Evolutionary conservation across 805 yeast genomes (phyloP), one percentile per base, ranked within the genome.

Genomic region (Zygoascus tannicola): DNA sequence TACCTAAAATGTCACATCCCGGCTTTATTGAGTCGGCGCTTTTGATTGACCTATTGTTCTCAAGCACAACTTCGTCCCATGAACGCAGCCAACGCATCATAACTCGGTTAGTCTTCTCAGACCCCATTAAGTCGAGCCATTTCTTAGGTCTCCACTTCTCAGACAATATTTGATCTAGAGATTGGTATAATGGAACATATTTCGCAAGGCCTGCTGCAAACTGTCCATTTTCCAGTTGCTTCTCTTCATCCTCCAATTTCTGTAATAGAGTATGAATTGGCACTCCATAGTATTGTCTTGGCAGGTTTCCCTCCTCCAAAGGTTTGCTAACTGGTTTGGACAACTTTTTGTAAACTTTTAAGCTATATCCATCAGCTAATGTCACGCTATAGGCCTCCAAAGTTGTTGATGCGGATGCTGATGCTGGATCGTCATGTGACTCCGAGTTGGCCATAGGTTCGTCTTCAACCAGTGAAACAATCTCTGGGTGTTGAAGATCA

Each of bases 71-170:
- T 16, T 72, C 68, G 3, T 78, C 71, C 92, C 92, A 82, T 43
- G 74, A 75, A 46, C 74, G 69, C 8, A 82, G 50, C 90, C 90
- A 83, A 30, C 69, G 64, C 30, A 82, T 56, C 22, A 81, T 69
- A 15, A 62, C 58, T 43, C 88, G 65, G 52, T 81, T 82, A 0
- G 77, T 68, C 35, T 70, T 63, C 51, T 82, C 90, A 48, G 81
- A 80, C 0, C 90, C 90, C 0, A 80, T 70, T 32, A 82, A 64
- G 49, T 82, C 86, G 26, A 80, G 53, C 62, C 80, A 81, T n/a
- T 59, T 64, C 33, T 59, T 61, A 0, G 90, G 86, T 48, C 85
- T 65, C 70, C 80, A 82, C 57, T 80, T 80, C 53, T 82, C 90
- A 2, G 79, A 75, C 78, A 73, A 63, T 23, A 71, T n/a, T 19